Evolutionary conservation across 345 rosid species (phyloP), one percentile per base, ranked within the genome.

Genomic region (Eucalyptus microcorys): DNA sequence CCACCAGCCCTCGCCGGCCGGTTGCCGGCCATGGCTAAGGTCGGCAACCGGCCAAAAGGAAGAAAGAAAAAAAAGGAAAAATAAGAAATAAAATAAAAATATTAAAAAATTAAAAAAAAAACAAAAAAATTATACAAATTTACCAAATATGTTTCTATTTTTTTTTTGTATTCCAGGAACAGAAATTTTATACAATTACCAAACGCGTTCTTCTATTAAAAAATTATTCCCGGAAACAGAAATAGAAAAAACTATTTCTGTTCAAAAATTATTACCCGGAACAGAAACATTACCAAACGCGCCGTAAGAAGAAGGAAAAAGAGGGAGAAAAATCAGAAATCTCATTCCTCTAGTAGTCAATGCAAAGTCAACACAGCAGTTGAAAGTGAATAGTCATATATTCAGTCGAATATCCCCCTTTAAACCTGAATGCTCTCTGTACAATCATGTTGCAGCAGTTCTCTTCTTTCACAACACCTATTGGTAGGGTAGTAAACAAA

Each of bases 101-200:
- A 49, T 49, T 49, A 14, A 49, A 49, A 49, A 49, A 15, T 49
- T 49, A 49, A 49, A 49, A 15, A 0, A 49, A 49, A 14, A 1
- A 37, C 40, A 37, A 37, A 49, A 49, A 49, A 49, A 49, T 49
- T 49, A 49, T 49, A 49, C 1, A 15, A 49, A 1, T 49, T 49
- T 15, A 49, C 3, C 7, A 49, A 14, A 49, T 0, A 17, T 49
- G 52, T 49, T 49, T 45, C 1, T 14, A 2, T 49, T 14, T 49
- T 49, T 14, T 49, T 49, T 1, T n/a, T n/a, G n/a, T 49, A 49
- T 14, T 49, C 1, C 7, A 49, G 14, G 6, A 49, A 49, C 7
- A 15, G 1, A 49, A 49, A 15, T 15, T 49, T 49, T 49, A 3
- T 49, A 0, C 3, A 1, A 0, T 49, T 49, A 14, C 7, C 1